Evolutionary conservation across 495 filamentous ascomycete species (phyloP).

Genomic region (Xylaria bambusicola): DNA sequence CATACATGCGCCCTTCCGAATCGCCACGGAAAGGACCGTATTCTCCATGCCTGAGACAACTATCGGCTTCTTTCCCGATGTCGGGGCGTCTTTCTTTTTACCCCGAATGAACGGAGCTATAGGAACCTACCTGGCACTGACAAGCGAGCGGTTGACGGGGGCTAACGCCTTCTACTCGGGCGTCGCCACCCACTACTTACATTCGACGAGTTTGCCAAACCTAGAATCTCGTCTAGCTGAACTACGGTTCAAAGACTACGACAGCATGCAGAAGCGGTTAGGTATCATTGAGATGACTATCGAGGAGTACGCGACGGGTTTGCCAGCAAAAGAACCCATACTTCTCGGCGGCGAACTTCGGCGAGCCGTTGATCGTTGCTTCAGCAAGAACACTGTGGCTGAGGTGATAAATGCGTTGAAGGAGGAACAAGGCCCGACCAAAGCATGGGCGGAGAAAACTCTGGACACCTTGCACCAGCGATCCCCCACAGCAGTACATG

Average conservation of each 20-base stretch:
- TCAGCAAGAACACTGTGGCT: constrained; percentile 63
- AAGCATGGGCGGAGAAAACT: constrained; percentile 75
- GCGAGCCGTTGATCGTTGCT: constrained; percentile 81
- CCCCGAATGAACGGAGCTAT: constrained; percentile 79
- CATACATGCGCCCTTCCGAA: constrained; percentile 92
- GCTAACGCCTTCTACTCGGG: constrained; percentile 82
- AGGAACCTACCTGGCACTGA: constrained; percentile 90
- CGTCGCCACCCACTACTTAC: constrained; percentile 90
- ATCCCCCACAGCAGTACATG: constrained; percentile 81
- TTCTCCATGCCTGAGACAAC: constrained; percentile 99
- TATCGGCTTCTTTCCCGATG: constrained; percentile 98
- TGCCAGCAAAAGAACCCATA: constrained; percentile 71
- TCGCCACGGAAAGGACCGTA: constrained; percentile 91
- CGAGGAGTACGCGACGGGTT: constrained; percentile 82
- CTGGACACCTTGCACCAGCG: constrained; percentile 67
- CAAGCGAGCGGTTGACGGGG: constrained; percentile 76
- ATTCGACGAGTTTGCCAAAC: constrained; percentile 78
- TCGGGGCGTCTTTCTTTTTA: constrained; percentile 93
- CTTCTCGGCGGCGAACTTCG: constrained; percentile 65
- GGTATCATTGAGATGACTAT: constrained; percentile 80
- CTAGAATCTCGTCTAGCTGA: constrained; percentile 86
- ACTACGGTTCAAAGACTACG: constrained; percentile 79
- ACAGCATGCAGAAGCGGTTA: constrained; percentile 59
- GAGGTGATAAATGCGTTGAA: constrained; percentile 70
- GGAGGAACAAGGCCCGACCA: constrained; percentile 51